Conservation (phyloP, 495 filamentous ascomycete genomes). For the Sabuloglossum arenarium region DNA sequence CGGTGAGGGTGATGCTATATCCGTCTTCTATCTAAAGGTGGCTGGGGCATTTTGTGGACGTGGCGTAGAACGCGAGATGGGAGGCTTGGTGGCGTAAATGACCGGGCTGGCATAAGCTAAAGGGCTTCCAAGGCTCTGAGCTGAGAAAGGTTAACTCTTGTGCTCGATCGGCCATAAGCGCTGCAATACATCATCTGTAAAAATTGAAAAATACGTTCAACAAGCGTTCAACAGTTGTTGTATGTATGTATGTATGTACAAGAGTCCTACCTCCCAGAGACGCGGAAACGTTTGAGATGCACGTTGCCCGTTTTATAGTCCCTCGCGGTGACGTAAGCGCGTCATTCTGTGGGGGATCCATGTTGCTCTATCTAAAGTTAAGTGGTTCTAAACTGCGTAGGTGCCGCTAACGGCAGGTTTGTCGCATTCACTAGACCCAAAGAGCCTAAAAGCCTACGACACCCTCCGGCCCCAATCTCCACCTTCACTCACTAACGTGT, state of each 20-base stretch:
- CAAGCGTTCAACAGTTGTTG: no score
- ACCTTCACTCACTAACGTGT: no score
- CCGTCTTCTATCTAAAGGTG: slow-evolving; percentile 45
- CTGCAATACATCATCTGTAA: background rate
- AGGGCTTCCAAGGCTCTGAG: background rate
- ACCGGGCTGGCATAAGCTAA: background rate
- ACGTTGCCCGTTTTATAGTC: no score
- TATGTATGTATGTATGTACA: no score
- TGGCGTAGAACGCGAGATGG: no score
- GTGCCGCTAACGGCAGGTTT: background rate
- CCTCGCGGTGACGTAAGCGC: background rate
- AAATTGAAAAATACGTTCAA: background rate
- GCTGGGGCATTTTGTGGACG: background rate
- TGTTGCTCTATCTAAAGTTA: no score
- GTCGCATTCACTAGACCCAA: background rate
- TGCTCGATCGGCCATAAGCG: no score
- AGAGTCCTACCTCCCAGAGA: no score
- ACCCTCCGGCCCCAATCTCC: background rate
- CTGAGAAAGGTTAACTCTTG: background rate
- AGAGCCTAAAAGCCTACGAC: background rate
- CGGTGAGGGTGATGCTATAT: slow-evolving; percentile 97
- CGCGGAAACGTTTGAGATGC: no score
- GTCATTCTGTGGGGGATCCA: background rate
- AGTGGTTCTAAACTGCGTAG: no score
- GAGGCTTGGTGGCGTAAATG: background rate